Base-by-base conservation (phyloP, 495 filamentous ascomycete species). In the Tuber magnatum region DNA sequence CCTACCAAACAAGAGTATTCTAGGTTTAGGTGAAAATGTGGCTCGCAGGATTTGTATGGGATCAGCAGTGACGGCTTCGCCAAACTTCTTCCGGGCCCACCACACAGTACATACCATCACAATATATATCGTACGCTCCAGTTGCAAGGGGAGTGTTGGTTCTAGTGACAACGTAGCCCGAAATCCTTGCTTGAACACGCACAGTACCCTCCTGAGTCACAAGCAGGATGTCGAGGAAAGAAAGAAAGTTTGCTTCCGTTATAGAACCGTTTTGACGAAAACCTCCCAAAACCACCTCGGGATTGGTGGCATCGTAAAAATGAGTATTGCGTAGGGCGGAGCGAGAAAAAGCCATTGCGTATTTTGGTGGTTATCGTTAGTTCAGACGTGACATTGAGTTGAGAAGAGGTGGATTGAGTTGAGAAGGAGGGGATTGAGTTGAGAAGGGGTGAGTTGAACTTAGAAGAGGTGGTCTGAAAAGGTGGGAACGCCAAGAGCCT, bases 181-280 rank as follows among this genome's bases (percentile, higher is more conserved):
- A 70, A 74, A 69, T 70, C 74, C 75, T 73, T 35, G 42, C 70
- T 56, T 73, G 79, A 71, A 82, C 78, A 48, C 73, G 73, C 70
- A 81, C 71, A 28, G 73, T 75, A 1, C 48, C 56, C 51, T 3
- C 51, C 56, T 73, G 65, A 12, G 75, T 73, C 41, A 77, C 68
- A 72, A 80, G 75, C 48, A 82, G 46, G 69, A 82, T 82, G 51
- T 74, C 72, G 69, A 82, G 78, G 71, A 82, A 77, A 43, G 38
- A 20, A 40, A 82, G 81, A 78, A 82, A 80, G 72, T 75, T 78
- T 71, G 39, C 73, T 74, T 82, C 78, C 0, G 75, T 81, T 68
- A 82, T 24, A 14, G 78, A 82, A 22, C 78, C 78, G 70, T 81
- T 80, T 74, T 76, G 75, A 69, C 76, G 41, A 69, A 80, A 65